Base-by-base conservation (phyloP, 441 rosid species). In the Adansonia gregorii region DNA sequence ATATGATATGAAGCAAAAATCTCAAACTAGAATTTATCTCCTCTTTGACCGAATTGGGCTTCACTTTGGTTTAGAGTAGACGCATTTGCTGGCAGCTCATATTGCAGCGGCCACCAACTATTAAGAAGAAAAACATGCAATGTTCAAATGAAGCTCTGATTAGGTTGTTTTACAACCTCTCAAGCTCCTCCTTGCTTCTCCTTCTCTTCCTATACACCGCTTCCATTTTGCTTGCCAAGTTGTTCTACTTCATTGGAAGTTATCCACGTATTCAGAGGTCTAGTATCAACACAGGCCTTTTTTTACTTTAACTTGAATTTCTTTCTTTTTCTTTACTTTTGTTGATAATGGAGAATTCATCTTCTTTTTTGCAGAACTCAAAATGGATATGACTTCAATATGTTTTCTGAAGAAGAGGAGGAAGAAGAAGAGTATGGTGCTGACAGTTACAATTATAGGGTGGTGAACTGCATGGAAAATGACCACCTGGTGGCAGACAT, bases 121-220 rank as follows among this genome's bases (percentile, higher is more conserved):
- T 24, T 10, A 55, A 1, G 35, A 19, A 74, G 78, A 79, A 75
- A 90, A 60, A 87, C 78, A 92, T 92, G 97, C 92, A 60, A 27
- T 54, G 58, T 54, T 54, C 92, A 71, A 77, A 88, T 83, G 93
- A 95, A 90, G 89, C 92, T 84, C 89, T 94, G 67, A 83, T 78
- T 83, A 86, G 90, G 75, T 79, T 93, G 79, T 95, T 90, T 92
- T 85, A 88, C 87, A 88, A 86, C 86, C 78, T 89, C 88, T 95
- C 99, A 56, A 85, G 86, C 88, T 87, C 87, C 83, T 88, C 79
- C 79, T 80, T 89, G 55, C 91, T 92, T 67, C 87, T 94, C 84
- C 86, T 93, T 74, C 83, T 95, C 85, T 85, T 88, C 86, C 87
- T 87, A 83, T 79, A 89, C 84, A 83, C 87, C 85, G 89, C 93